Percentiles rank a stretch among this genome's conserved stretches.
phyloP scores from a whole-genome alignment of 176 grass and related monocot genomes.

The Sorghum bicolor region Sorghum_bicolor_NCBIv3 NC_012876.2:60040001-60040500 shows the following conservation, averaged over 20 bases:
- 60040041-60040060: neutral
- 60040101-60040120: neutral
- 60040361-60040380: slow-evolving; percentile 39
- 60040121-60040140: neutral
- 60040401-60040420: slow-evolving; percentile 18
- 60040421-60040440: slow-evolving; percentile 28
- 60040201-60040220: slow-evolving; percentile 68
- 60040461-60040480: slow-evolving; percentile 95
- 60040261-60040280: slow-evolving; percentile 88
- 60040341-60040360: slow-evolving; percentile 99
- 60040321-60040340: slow-evolving; percentile 93
- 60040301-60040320: slow-evolving; percentile 82
- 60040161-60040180: neutral
- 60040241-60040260: slow-evolving; percentile 81
- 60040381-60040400: neutral
- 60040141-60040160: neutral
- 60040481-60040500: slow-evolving; percentile 84
- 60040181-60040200: slow-evolving; percentile 24
- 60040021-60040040: neutral
- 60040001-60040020: neutral
- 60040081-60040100: neutral
- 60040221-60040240: slow-evolving; percentile 81
- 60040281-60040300: slow-evolving; percentile 92
- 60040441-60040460: slow-evolving; percentile 98
- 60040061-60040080: neutral